Base-by-base conservation (phyloP, 2,329 filamentous ascomycete genomes). In the Colletotrichum limetticola region DNA sequence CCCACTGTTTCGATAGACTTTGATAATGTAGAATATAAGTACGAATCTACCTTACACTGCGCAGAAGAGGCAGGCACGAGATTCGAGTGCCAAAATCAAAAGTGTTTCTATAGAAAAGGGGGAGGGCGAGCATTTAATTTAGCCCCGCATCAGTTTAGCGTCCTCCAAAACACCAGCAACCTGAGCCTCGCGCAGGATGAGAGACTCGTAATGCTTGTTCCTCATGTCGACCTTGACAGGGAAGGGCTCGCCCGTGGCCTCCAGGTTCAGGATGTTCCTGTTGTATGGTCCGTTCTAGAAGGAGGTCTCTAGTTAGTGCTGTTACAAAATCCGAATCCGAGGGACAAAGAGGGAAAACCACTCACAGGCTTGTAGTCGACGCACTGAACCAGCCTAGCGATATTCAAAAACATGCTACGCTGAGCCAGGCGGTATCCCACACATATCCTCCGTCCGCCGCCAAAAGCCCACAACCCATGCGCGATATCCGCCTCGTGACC, bases 391-490 rank as follows among this genome's bases (percentile, higher is more conserved):
- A 79, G 62, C 28, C 77, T 72, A 5, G 78, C 74, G 35, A 79
- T 72, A 42, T 68, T 76, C 58, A 79, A 69, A 57, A 79, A 79
- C 22, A 79, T 64, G 19, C 72, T 75, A 30, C 71, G 73, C 68
- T 79, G 77, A 4, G 78, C 77, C n/a, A 79, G 66, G 11, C 74
- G 56, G 57, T 78, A 78, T 0, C 76, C 76, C 5, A 78, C 76
- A 63, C 78, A 78, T 11, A 74, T 72, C 9, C 76, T 74, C 16
- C 76, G 72, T 2, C 77, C 75, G 11, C 76, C 78, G 2, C 77
- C 76, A 74, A 78, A 79, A 56, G 78, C 76, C 78, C 77, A 78
- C 28, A 79, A 73, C 1, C 75, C 76, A 28, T 77, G 77, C 2
- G 69, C 61, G 11, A 78, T 77, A 9, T 78, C 78, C 49, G 62